Percentiles rank a stretch among this genome's conserved stretches.
Conservation (phyloP, 176 grass and related monocot species). For the Oryza coarctata region DNA sequence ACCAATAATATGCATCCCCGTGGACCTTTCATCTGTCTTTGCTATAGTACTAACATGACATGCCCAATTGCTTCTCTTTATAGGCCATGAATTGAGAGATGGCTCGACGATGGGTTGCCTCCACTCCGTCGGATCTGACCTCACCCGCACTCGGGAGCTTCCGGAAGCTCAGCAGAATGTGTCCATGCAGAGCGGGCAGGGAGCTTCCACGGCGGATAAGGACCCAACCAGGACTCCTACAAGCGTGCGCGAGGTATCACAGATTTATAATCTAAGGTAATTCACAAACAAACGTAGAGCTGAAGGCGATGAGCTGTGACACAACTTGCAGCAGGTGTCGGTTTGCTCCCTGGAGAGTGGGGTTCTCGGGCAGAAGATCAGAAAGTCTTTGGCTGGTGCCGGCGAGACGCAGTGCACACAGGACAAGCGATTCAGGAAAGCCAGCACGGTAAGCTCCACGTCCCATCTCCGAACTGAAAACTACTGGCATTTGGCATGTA, state of each 20-base stretch:
- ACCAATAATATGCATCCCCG: neutral
- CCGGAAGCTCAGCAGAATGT: slow-evolving; percentile 53
- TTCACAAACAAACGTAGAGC: neutral
- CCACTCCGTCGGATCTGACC: slow-evolving; percentile 87
- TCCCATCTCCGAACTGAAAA: slow-evolving; percentile 4
- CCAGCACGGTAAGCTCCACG: slow-evolving; percentile 60
- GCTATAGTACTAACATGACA: neutral
- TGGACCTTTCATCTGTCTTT: slow-evolving; percentile 14
- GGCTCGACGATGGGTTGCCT: slow-evolving; percentile 78
- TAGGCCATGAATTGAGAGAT: slow-evolving; percentile 58
- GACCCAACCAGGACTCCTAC: slow-evolving; percentile 68
- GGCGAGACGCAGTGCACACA: slow-evolving; percentile 42
- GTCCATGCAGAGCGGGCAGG: slow-evolving; percentile 47
- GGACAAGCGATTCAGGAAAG: slow-evolving; percentile 76
- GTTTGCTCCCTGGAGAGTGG: slow-evolving; percentile 76
- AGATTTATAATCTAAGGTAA: neutral
- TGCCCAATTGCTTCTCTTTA: slow-evolving; percentile 3
- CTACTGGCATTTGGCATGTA: neutral
- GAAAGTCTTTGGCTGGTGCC: slow-evolving; percentile 18
- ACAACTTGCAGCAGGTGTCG: slow-evolving; percentile 44
- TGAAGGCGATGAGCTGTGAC: neutral
- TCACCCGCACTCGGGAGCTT: slow-evolving; percentile 67
- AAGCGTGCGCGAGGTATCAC: slow-evolving; percentile 59
- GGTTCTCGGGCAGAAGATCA: slow-evolving; percentile 59
- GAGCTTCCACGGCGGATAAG: slow-evolving; percentile 35